phyloP scores from a whole-genome alignment of 176 grass and related monocot genomes.

The Carex parvula region DNA sequence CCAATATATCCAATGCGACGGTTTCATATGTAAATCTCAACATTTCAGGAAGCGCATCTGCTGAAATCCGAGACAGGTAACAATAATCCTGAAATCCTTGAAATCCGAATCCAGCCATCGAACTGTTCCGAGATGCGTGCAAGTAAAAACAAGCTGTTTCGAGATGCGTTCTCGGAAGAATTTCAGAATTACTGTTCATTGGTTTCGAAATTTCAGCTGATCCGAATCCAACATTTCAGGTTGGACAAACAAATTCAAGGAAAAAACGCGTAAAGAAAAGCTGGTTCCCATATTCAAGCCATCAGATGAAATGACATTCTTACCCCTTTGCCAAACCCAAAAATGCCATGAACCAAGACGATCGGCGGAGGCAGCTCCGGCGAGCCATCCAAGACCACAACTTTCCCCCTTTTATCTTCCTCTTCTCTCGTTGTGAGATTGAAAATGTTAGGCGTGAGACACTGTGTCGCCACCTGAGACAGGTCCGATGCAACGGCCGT shows the following conservation, averaged over 20 bases:
- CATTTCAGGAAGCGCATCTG: no score
- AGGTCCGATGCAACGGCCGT: slow-evolving; percentile 81
- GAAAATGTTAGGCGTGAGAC: slow-evolving; percentile 41
- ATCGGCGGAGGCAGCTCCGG: slow-evolving; percentile 54
- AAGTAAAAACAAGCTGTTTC: no score
- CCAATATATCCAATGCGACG: not conserved
- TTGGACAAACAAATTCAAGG: not conserved
- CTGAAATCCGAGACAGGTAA: no score
- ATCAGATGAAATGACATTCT: not conserved
- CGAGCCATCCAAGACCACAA: slow-evolving; percentile 51
- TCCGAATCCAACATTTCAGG: no score
- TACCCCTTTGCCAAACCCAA: slow-evolving; percentile 98
- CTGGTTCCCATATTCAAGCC: not conserved
- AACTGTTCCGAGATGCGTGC: no score
- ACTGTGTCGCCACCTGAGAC: slow-evolving; percentile 59
- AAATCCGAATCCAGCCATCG: no score
- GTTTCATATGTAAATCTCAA: not conserved
- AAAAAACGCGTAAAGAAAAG: not conserved
- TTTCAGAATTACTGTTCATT: no score
- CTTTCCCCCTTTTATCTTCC: slow-evolving; percentile 28
- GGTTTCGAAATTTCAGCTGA: no score
- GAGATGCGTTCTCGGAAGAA: no score
- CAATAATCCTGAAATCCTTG: no score
- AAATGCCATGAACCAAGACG: slow-evolving; percentile 94
- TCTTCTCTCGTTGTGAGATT: slow-evolving; percentile 38